phyloP scores from a whole-genome alignment of 257 asterid genomes.

The Scutellaria galericulata region DNA sequence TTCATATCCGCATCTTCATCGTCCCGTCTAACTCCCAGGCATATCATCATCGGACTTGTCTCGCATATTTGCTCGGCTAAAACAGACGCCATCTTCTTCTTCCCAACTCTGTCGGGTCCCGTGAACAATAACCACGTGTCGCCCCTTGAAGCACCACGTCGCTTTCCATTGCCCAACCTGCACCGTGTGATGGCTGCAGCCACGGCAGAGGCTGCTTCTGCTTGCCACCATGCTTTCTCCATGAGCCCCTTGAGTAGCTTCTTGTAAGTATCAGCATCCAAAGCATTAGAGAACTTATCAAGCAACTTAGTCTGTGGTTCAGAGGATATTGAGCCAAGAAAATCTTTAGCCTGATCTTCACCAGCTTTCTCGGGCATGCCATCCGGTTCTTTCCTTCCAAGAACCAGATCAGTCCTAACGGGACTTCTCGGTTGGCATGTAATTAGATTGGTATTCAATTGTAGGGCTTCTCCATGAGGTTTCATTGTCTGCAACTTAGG shows the following conservation, averaged over 20 bases:
- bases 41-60: constrained; percentile 54
- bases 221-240: constrained; percentile 99
- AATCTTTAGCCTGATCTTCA: constrained; percentile 66
- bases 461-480: constrained; percentile 63
- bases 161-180: constrained; percentile 77
- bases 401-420: constrained; percentile 81
- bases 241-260: constrained; percentile 90
- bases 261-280: constrained; percentile 85
- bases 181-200: constrained; percentile 84
- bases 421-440: constrained; percentile 57
- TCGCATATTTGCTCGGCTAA: constrained; percentile 78
- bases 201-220: constrained; percentile 81
- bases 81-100: constrained; percentile 84
- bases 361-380: constrained; percentile 42
- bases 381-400: constrained; percentile 58
- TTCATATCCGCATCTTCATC: constrained; percentile 52
- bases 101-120: constrained; percentile 84
- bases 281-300: constrained; percentile 64
- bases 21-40: constrained; percentile 64
- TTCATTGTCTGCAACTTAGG: constrained; percentile 51
- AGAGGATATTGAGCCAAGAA: constrained; percentile 72
- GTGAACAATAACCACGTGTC: constrained; percentile 82
- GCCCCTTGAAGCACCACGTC: constrained; percentile 66
- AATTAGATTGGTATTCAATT: constrained; percentile 51
- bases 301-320: constrained; percentile 61